Percentiles rank a stretch among this genome's conserved stretches.
phyloP scores from a whole-genome alignment of 768 basidiomycete species.

The Pleurotus citrinopileatus region DNA sequence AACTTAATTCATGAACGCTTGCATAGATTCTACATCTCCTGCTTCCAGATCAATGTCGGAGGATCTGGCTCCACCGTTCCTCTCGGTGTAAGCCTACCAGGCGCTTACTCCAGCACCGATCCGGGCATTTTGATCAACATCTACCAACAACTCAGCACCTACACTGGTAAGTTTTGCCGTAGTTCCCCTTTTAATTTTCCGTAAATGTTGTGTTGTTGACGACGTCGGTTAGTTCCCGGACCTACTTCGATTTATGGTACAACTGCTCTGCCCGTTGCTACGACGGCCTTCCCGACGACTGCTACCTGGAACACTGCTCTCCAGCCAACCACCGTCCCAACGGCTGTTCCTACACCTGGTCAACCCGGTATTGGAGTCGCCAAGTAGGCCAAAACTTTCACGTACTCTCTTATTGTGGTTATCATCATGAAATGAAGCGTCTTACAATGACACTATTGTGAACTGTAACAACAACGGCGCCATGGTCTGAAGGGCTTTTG shows the following conservation, averaged over 20 bases:
- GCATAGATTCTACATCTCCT: constrained; percentile 39
- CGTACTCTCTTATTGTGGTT: no score
- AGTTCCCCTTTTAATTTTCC: neutral
- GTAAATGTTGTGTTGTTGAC: neutral
- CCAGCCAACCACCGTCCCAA: constrained; percentile 45
- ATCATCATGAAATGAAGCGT: no score
- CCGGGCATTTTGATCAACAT: constrained; percentile 47
- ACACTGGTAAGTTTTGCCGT: constrained; percentile 33
- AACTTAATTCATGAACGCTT: neutral
- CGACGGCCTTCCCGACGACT: constrained; percentile 41
- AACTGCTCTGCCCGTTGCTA: constrained; percentile 35
- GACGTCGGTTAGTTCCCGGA: constrained; percentile 36
- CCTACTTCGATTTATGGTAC: constrained; percentile 38
- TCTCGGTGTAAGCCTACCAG: constrained; percentile 38
- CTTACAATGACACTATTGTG: no score
- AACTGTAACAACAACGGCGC: no score
- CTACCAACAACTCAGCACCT: constrained; percentile 37
- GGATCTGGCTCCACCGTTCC: constrained; percentile 32
- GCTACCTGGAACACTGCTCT: constrained; percentile 49
- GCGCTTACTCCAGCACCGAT: constrained; percentile 37
- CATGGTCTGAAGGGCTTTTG: no score
- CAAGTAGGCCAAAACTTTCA: no score
- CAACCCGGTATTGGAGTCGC: constrained; percentile 13
- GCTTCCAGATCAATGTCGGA: constrained; percentile 39
- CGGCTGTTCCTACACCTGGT: constrained; percentile 22